Evolutionary conservation across 129 eudicot species (phyloP).

Genomic region (Flaveria trinervia): DNA sequence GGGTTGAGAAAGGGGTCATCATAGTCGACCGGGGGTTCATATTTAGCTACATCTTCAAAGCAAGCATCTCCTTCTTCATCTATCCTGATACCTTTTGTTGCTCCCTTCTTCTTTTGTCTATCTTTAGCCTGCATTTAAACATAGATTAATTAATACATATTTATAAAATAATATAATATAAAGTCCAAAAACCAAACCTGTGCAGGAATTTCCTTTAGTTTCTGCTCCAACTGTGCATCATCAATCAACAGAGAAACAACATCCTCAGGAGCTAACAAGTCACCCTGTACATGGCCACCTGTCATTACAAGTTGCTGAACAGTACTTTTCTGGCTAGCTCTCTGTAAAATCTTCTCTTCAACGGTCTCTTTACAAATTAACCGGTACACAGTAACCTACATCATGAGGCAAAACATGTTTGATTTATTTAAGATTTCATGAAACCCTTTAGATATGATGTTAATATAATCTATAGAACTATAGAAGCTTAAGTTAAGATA

Average conservation of each 20-base stretch:
- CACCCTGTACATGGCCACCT: slow-evolving; percentile 98
- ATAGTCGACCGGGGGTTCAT: slow-evolving; percentile 40
- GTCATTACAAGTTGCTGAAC: slow-evolving; percentile 98
- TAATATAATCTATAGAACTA: background rate
- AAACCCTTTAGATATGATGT: slow-evolving; percentile 13
- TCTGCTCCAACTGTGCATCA: slow-evolving; percentile 82
- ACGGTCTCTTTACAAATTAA: slow-evolving; percentile 89
- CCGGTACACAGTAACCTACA: slow-evolving; percentile 83
- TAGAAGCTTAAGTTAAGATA: background rate
- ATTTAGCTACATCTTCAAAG: slow-evolving; percentile 65
- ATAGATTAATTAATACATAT: background rate
- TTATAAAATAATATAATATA: background rate
- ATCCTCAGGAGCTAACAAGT: slow-evolving; percentile 87
- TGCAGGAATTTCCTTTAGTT: slow-evolving; percentile 67
- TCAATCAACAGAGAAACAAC: slow-evolving; percentile 88
- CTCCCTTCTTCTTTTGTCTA: slow-evolving; percentile 67
- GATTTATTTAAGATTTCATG: background rate
- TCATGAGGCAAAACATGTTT: background rate
- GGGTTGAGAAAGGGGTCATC: slow-evolving; percentile 42
- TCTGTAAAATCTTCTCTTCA: slow-evolving; percentile 86
- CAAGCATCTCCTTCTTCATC: slow-evolving; percentile 89
- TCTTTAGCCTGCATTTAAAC: slow-evolving; percentile 60
- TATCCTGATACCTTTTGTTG: slow-evolving; percentile 69
- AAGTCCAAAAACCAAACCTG: slow-evolving; percentile 35
- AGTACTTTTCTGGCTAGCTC: slow-evolving; percentile 91